A percentile compares a stretch with the other conserved stretches of the same genome.
phyloP scores from a whole-genome alignment of 441 rosid genomes.

The Breynia disticha region DNA sequence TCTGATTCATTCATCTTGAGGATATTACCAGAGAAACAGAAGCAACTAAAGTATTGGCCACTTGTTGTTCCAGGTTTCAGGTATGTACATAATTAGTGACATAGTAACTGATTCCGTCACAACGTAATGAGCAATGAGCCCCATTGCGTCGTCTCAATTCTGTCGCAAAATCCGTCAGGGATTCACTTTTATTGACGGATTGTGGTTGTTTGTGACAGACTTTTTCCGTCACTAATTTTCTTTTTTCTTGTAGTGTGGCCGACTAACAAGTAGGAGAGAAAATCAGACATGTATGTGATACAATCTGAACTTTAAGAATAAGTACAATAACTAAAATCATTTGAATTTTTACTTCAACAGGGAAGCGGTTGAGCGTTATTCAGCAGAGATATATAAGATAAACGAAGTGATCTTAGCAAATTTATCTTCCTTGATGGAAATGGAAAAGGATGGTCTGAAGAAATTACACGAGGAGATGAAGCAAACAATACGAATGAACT shows the following conservation, averaged over 20 bases:
- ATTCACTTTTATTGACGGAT: too few species aligned
- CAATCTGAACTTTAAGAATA: not conserved
- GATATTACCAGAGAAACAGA: slow-evolving; percentile 7
- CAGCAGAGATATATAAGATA: slow-evolving; percentile 2
- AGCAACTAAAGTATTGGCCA: slow-evolving; percentile 19
- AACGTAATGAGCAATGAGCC: too few species aligned
- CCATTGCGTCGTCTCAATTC: too few species aligned
- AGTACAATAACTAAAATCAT: not conserved
- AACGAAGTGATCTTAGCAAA: slow-evolving; percentile 7
- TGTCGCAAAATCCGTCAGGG: too few species aligned
- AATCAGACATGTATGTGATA: not conserved
- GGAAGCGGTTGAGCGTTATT: slow-evolving; percentile 13
- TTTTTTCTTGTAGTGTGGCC: too few species aligned
- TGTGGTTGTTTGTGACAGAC: too few species aligned
- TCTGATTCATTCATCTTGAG: slow-evolving; percentile 10
- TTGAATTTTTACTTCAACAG: not conserved
- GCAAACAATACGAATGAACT: slow-evolving; percentile 15
- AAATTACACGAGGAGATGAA: slow-evolving; percentile 9
- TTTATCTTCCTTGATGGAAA: slow-evolving; percentile 11
- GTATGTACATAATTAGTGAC: too few species aligned
- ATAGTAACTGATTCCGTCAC: too few species aligned
- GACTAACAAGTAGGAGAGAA: not conserved
- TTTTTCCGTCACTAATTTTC: too few species aligned
- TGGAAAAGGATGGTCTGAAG: slow-evolving; percentile 12
- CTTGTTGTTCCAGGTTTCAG: slow-evolving; percentile 12